A percentile compares a stretch with the other conserved stretches of the same genome.
Evolutionary conservation across 192 early-diverging fungal genomes (phyloP).

Genomic region (Mortierella antarctica): DNA sequence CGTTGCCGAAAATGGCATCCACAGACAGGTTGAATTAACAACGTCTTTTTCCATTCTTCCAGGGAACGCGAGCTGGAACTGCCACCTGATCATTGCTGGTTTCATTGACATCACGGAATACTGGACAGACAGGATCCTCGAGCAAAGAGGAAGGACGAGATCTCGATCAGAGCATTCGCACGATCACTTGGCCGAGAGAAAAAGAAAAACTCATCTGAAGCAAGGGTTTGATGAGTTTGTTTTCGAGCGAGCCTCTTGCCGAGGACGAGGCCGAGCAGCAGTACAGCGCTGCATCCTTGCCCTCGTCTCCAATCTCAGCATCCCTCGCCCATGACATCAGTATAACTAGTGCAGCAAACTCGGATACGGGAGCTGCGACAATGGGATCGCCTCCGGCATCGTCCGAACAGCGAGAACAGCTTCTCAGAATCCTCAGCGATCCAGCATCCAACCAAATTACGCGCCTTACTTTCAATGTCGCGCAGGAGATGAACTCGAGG

Average conservation of each 20-base stretch:
- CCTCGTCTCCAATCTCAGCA: slow-evolving; percentile 30
- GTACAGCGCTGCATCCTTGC: neutral
- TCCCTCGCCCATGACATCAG: neutral
- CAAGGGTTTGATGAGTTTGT: slow-evolving; percentile 47
- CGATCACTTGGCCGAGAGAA: neutral
- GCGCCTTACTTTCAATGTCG: slow-evolving; percentile 40
- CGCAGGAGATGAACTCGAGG: slow-evolving; percentile 44
- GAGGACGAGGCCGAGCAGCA: slow-evolving; percentile 30
- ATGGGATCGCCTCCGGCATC: slow-evolving; percentile 4
- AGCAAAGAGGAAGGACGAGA: neutral
- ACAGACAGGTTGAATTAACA: no score
- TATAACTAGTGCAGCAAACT: no score
- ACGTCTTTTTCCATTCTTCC: no score
- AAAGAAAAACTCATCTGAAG: neutral
- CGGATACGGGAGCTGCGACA: neutral
- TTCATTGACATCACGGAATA: no score
- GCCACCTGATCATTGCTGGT: no score
- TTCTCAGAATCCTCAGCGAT: slow-evolving; percentile 32
- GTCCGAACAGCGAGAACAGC: slow-evolving; percentile 29
- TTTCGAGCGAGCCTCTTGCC: slow-evolving; percentile 42
- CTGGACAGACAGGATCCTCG: neutral
- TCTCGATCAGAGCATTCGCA: slow-evolving; percentile 3
- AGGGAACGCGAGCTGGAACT: no score
- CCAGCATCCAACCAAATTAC: slow-evolving; percentile 30
- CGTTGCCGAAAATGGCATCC: no score